Conservation (phyloP, 352 stramenopile species). For the Globisporangium solare region DNA sequence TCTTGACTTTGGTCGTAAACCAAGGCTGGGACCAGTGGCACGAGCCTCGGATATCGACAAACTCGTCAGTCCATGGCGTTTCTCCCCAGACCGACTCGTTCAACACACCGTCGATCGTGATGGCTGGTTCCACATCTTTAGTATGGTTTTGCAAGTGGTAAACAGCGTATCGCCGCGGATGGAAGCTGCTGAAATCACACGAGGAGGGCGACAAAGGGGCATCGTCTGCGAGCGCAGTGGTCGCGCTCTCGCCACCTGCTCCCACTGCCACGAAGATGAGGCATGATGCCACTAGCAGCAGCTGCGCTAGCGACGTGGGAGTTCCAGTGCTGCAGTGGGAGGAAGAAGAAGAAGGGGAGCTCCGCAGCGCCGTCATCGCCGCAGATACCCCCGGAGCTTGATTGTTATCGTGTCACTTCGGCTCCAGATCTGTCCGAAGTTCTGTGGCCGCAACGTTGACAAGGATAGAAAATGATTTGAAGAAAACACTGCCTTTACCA, state of each 20-base stretch:
- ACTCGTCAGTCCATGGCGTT: constrained; percentile 47
- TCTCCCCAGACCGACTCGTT: constrained; percentile 56
- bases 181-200: constrained; percentile 24
- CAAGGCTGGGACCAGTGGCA: constrained; percentile 63
- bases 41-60: constrained; percentile 61
- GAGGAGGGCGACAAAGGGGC: constrained; percentile 7
- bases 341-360: background rate
- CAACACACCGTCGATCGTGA: constrained; percentile 46
- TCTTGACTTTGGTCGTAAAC: constrained; percentile 69
- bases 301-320: background rate
- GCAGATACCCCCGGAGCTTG: too few relatives aligned
- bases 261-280: background rate
- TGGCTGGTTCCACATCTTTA: background rate
- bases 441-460: too few relatives aligned
- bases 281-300: background rate
- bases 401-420: too few relatives aligned
- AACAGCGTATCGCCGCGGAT: constrained; percentile 32
- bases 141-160: constrained; percentile 21
- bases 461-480: too few relatives aligned
- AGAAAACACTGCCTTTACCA: too few relatives aligned
- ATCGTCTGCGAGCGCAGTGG: background rate
- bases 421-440: too few relatives aligned
- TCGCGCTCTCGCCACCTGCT: background rate
- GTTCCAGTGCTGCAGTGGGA: background rate
- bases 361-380: background rate